Base-by-base conservation (phyloP, 768 basidiomycete genomes). In the Chalciporus pseudorubinellus region DNA sequence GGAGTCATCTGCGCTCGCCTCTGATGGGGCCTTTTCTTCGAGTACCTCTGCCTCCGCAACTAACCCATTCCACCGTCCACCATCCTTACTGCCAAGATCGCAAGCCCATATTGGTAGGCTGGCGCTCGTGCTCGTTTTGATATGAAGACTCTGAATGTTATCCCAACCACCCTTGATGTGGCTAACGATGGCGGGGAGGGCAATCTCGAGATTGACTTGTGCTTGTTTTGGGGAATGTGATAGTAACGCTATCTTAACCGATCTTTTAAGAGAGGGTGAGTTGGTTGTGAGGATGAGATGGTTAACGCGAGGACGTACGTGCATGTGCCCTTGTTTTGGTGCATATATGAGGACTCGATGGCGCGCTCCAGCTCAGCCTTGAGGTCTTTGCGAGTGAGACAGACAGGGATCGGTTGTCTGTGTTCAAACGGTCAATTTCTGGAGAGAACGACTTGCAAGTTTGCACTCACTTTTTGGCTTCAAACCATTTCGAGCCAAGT, bases 371-470 rank as follows among this genome's bases (percentile, higher is more conserved):
- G 80, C 62, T 98, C 94, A 42, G 77, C 80, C 68, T 98, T 98
- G 52, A 99, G 78, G 69, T 95, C 89, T 64, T 93, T 94, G 20
- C 87, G 83, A 11, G 80, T 85, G 46, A 99, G 68, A 57, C 82
- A 85, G n/a, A 98, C 95, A 1, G 97, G 93, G 28, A 98, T 91
- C 1, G 97, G 97, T 69, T 95, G 92, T 72, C 95, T 98, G 51
- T 6, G 29, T 31, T 53, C 44, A 19, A 18, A 44, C 7, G 44
- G 10, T 52, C 20, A 40, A 22, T 39, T 16, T 57, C 56, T n/a
- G 11, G 31, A 44, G 4, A 52, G 28, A 38, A 16, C 33, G 14
- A 21, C 12, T 29, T 6, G 56, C 50, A 39, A 19, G 36, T 36
- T 10, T 7, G 11, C 22, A 63, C 89, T 57, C 59, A 97, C 94